Percentiles rank a stretch among this genome's conserved stretches.
These are phyloP conservation scores for Kuraishia borneana DNA, from an alignment of 805 yeast genomes.

Conservation along the genomic window DNA sequence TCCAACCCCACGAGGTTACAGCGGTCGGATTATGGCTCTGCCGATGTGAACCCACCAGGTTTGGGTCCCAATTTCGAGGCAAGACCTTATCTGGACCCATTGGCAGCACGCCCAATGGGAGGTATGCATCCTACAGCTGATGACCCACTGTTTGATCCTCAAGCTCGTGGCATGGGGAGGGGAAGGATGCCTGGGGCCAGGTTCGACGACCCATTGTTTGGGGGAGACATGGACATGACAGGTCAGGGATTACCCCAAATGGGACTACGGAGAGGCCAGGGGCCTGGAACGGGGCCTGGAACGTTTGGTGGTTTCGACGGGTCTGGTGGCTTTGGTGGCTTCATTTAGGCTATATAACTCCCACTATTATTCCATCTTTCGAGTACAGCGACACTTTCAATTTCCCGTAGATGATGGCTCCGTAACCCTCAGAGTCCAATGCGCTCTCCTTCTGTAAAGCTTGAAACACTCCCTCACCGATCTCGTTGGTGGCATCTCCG, in stretches of 20 bases:
- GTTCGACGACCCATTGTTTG: conserved; percentile 39
- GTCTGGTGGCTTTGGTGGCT: conserved; percentile 7
- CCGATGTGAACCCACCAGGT: conserved; percentile 40
- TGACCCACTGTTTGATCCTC: conserved; percentile 36
- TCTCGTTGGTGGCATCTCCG: not conserved
- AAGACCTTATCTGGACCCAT: conserved; percentile 32
- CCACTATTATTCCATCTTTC: not conserved
- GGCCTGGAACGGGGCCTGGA: conserved; percentile 1
- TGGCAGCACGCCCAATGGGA: conserved; percentile 17
- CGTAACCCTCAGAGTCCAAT: not conserved
- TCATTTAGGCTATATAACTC: conserved; percentile 1
- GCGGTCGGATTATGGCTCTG: conserved; percentile 26
- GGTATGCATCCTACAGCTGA: conserved; percentile 45
- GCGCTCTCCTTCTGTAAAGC: not conserved
- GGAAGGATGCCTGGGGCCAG: conserved; percentile 30
- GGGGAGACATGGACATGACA: conserved; percentile 28
- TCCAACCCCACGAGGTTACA: conserved; percentile 1
- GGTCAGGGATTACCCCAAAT: conserved; percentile 34
- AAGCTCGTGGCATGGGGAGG: conserved; percentile 4
- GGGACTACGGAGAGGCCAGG: conserved; percentile 12
- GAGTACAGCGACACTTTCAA: not conserved
- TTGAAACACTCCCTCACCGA: not conserved
- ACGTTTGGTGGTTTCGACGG: conserved; percentile 2
- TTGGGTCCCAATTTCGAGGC: conserved; percentile 26
- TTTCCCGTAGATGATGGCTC: not conserved